These are phyloP conservation scores for Trichophyton benhamiae DNA, from an alignment of 2,329 filamentous ascomycete species.

Conservation along the genomic window DNA sequence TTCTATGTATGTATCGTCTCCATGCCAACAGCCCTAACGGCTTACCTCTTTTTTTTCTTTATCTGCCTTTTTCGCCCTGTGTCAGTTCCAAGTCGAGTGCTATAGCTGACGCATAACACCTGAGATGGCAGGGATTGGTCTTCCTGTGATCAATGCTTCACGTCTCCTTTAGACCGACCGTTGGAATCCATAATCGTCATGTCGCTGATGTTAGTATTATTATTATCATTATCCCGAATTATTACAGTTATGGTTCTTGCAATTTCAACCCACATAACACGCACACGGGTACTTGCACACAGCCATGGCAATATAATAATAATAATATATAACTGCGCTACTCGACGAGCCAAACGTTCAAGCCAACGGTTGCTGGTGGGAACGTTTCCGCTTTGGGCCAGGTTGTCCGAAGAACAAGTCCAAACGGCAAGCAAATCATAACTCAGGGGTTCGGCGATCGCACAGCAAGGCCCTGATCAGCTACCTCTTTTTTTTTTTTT, in stretches of 20 bases:
- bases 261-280: too few relatives aligned
- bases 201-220: neutral
- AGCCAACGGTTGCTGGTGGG: neutral
- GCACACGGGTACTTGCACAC: too few relatives aligned
- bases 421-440: neutral
- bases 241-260: too few relatives aligned
- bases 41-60: too few relatives aligned
- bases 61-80: too few relatives aligned
- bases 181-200: neutral
- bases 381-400: neutral
- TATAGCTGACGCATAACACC: neutral
- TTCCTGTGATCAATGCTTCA: neutral
- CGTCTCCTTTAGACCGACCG: neutral
- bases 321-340: too few relatives aligned
- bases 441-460: neutral
- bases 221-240: neutral
- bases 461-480: neutral
- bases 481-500: too few relatives aligned
- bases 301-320: too few relatives aligned
- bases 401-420: neutral
- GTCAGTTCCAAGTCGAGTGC: too few relatives aligned
- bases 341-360: neutral
- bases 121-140: neutral
- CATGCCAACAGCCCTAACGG: too few relatives aligned
- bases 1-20: neutral